Conservation (phyloP, 2,329 filamentous ascomycete species). For the Passalora sequoiae region DNA sequence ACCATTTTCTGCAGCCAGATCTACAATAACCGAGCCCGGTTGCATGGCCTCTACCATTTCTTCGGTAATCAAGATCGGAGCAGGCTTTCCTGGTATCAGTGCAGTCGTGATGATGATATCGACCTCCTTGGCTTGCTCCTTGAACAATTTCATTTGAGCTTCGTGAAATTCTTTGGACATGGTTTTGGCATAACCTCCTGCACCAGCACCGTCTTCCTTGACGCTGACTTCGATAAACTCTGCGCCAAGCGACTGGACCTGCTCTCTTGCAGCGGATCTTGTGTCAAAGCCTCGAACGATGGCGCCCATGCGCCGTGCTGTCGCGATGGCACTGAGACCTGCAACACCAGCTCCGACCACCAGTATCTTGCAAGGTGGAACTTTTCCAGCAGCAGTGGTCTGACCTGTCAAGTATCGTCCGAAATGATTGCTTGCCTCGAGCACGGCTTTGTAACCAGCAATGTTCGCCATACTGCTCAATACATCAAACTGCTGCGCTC, state of each 20-base stretch:
- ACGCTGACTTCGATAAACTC: constrained; percentile 86
- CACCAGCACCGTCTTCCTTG: constrained; percentile 75
- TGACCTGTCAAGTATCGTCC: constrained; percentile 84
- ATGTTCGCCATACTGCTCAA: constrained; percentile 91
- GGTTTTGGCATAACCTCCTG: constrained; percentile 84
- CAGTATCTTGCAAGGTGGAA: constrained; percentile 82
- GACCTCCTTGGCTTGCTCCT: constrained; percentile 78
- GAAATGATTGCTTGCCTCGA: constrained; percentile 85
- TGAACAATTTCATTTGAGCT: constrained; percentile 87
- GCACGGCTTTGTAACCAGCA: constrained; percentile 84
- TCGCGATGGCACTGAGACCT: constrained; percentile 81
- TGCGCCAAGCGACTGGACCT: constrained; percentile 83
- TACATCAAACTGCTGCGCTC: constrained; percentile 83
- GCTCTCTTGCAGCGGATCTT: constrained; percentile 78
- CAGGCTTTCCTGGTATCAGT: constrained; percentile 78
- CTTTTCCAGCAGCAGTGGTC: constrained; percentile 83
- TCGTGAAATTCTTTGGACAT: constrained; percentile 94
- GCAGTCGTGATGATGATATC: constrained; percentile 92
- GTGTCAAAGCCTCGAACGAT: constrained; percentile 90
- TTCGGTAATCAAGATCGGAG: constrained; percentile 78
- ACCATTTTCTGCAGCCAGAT: constrained; percentile 80
- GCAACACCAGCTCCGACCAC: constrained; percentile 89
- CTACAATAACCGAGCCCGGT: constrained; percentile 81
- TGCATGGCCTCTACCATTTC: constrained; percentile 80
- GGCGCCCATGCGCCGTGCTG: constrained; percentile 77